phyloP scores from a whole-genome alignment of 192 early-diverging fungal species.

The Pilobolus umbonatus region DNA sequence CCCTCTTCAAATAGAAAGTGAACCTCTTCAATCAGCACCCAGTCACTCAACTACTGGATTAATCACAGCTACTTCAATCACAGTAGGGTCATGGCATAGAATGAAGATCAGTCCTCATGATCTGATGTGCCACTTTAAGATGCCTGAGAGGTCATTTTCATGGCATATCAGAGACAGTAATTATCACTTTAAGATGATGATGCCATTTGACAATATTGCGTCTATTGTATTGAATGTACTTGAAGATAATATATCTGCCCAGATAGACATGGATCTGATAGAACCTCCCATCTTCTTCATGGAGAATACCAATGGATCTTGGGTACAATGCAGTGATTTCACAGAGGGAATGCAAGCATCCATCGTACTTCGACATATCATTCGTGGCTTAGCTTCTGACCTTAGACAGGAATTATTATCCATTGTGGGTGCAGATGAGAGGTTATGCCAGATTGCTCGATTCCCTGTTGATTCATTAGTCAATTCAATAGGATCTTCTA shows the following conservation, averaged over 20 bases:
- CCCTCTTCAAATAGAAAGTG: constrained; percentile 8
- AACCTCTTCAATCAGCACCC: neutral
- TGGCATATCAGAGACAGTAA: constrained; percentile 57
- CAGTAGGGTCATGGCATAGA: constrained; percentile 59
- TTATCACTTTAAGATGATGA: constrained; percentile 57
- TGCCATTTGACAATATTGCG: constrained; percentile 47
- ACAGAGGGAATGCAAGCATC: constrained; percentile 62
- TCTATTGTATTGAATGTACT: constrained; percentile 40
- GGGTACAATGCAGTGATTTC: constrained; percentile 63
- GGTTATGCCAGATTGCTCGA: constrained; percentile 19
- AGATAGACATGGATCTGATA: constrained; percentile 49
- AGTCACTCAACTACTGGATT: neutral
- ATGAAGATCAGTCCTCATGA: constrained; percentile 51
- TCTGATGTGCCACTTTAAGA: constrained; percentile 50
- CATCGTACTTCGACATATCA: constrained; percentile 41
- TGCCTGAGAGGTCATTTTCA: constrained; percentile 41
- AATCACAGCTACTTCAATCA: constrained; percentile 48
- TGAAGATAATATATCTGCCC: constrained; percentile 38
- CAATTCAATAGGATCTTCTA: neutral
- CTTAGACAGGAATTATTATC: constrained; percentile 23
- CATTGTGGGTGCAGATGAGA: constrained; percentile 21
- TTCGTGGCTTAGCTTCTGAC: constrained; percentile 40
- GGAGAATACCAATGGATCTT: constrained; percentile 37
- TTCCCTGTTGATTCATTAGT: constrained; percentile 5
- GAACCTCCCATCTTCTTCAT: constrained; percentile 57